These are phyloP conservation scores for Penicillium flavigenum DNA, from an alignment of 495 filamentous ascomycete genomes.

Conservation along the genomic window DNA sequence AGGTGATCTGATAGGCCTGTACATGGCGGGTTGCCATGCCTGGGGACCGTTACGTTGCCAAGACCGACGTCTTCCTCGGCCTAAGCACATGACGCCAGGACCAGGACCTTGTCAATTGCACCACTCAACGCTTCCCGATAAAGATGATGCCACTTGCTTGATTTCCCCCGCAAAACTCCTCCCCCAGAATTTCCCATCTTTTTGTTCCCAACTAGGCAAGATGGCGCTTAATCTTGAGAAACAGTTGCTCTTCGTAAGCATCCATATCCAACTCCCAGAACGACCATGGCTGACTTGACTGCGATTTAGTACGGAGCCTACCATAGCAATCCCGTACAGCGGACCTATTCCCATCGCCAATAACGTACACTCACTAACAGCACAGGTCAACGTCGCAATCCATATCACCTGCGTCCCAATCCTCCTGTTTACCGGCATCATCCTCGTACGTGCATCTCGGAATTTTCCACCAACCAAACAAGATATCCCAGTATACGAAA, in stretches of 20 bases:
- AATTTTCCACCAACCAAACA: neutral
- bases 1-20: neutral
- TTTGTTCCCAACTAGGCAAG: conserved; percentile 11
- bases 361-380: conserved; percentile 10
- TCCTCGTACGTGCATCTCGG: conserved; percentile 60
- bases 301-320: conserved; percentile 83
- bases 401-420: conserved; percentile 88
- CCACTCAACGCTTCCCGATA: conserved; percentile 7
- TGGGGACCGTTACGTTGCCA: conserved; percentile 2
- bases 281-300: conserved; percentile 30
- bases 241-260: conserved; percentile 73
- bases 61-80: conserved; percentile 16
- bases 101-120: conserved; percentile 1
- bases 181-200: conserved; percentile 3
- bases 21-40: neutral
- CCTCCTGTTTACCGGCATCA: conserved; percentile 74
- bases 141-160: conserved; percentile 5
- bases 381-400: conserved; percentile 77
- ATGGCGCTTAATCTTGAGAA: conserved; percentile 80
- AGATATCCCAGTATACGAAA: conserved; percentile 7
- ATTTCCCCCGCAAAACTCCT: conserved; percentile 8
- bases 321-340: conserved; percentile 74
- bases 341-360: neutral
- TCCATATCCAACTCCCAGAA: conserved; percentile 8
- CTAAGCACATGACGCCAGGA: conserved; percentile 22